Percentiles rank a stretch among this genome's conserved stretches.
Evolutionary conservation across 192 early-diverging fungal species (phyloP).

Genomic region (Phycomyces nitens): DNA sequence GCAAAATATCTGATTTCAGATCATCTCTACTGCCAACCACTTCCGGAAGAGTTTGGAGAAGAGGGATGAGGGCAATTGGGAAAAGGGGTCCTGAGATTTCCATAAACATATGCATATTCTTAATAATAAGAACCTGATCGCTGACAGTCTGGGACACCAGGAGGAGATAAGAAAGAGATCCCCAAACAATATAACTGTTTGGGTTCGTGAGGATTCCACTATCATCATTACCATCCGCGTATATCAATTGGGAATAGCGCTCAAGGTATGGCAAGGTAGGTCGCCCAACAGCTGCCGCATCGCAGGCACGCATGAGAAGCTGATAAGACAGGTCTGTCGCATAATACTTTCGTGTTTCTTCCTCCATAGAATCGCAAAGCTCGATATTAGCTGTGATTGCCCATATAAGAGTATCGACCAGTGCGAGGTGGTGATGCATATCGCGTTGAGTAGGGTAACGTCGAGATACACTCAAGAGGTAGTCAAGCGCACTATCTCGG

Average conservation of each 20-base stretch:
- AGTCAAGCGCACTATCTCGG: constrained; percentile 5
- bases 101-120: constrained; percentile 29
- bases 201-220: too few relatives aligned
- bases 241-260: constrained; percentile 6
- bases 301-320: constrained; percentile 11
- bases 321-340: constrained; percentile 18
- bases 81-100: constrained; percentile 4
- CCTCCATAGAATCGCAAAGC: constrained; percentile 3
- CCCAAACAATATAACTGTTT: constrained; percentile 36
- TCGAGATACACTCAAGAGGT: constrained; percentile 5
- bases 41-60: constrained; percentile 52
- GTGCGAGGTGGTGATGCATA: neutral
- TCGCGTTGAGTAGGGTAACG: constrained; percentile 18
- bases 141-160: constrained; percentile 43
- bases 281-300: neutral
- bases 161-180: constrained; percentile 40
- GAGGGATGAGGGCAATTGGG: constrained; percentile 43
- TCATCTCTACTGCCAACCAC: neutral
- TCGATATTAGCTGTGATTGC: constrained; percentile 8
- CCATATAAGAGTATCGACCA: constrained; percentile 11
- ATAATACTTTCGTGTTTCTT: neutral
- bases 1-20: neutral
- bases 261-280: constrained; percentile 9
- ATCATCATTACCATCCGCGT: too few relatives aligned
- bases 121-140: constrained; percentile 39